Evolutionary conservation across 768 basidiomycete species (phyloP), one percentile per base, ranked within the genome.

Genomic region (Serendipita indica): DNA sequence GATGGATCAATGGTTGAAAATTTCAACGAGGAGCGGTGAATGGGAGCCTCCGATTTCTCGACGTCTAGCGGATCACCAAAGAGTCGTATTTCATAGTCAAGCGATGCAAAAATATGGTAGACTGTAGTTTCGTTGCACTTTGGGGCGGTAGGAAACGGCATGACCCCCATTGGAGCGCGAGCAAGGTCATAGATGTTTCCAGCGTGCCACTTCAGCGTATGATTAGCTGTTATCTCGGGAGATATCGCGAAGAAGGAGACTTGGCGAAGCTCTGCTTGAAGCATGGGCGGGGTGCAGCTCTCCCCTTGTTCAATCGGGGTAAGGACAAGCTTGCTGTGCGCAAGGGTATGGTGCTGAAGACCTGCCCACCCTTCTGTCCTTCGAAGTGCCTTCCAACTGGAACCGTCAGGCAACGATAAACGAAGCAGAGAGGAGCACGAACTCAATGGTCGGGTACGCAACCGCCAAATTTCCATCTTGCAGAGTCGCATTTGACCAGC

Each of bases 11-110:
- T n/a, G n/a, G n/a, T n/a, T n/a, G n/a, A n/a, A n/a, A n/a, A n/a
- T n/a, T n/a, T n/a, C n/a, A n/a, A n/a, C n/a, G n/a, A n/a, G n/a
- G n/a, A n/a, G n/a, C 49, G 12, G 7, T 54, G 78, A 12, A 73
- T 70, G 0, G 88, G 89, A 2, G 71, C 58, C 0, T 74, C 69
- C 22, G 67, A 71, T 5, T 69, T 56, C 7, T 43, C 69, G 7
- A 69, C 63, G 14, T 67, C 69, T 32, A 63, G 69, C 7, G 88
- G 86, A 67, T 87, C 86, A 4, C 89, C 89, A 67, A 90, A 93
- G 46, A 91, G 74, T 62, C 89, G 75, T 59, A 91, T 88, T 84
- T 94, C 90, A 65, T 91, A 93, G 62, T 89, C 82, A 6, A 83
- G 88, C 65, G 85, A 84, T 57, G 93, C 72, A 61, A 86, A 79